Evolutionary conservation across 2,329 filamentous ascomycete genomes (phyloP), one percentile per base, ranked within the genome.

Genomic region (Thelonectria rubi): DNA sequence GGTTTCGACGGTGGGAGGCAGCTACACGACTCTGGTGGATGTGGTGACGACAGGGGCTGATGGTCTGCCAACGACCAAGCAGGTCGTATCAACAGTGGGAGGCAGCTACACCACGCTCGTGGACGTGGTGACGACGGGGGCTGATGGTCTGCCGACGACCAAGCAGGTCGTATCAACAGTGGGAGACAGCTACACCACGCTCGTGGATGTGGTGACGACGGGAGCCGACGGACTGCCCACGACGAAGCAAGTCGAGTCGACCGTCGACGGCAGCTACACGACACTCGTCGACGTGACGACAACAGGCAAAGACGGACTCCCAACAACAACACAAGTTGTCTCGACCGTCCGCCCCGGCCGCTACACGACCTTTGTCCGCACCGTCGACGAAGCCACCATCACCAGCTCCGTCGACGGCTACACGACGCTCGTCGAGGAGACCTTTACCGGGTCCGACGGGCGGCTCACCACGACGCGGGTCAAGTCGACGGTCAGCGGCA

Each of bases 291-390:
- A 49, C 12, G n/a, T 34, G n/a, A 50, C 45, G 3, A 50, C 26
- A 1, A 40, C n/a, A 10, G 54, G 46, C 15, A 37, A 18, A 1
- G 46, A 56, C 9, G 54, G 54, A 3, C 21, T 32, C 12, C 12
- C 46, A 17, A 56, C 46, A 2, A 42, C 34, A 8, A 20, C 32
- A 2, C 24, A 56, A 42, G 12, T 58, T 17, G 26, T 39, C 15
- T 58, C 55, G n/a, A 59, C 49, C 10, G 39, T 51, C 2, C 14
- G 21, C 11, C 49, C 45, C 12, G 60, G 46, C 6, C 30, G 17
- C 17, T 48, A 56, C 3, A 47, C 56, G 5, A 72, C 61, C 1
- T 57, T 72, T 9, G 43, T 64, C 15, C 63, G 52, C 9, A 52
- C 64, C 3, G 57, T 51, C 15, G 47, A 51, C 3, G 60, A 61